Conservation (phyloP, 2,329 filamentous ascomycete genomes). For the Myriosclerotinia duriaeana region DNA sequence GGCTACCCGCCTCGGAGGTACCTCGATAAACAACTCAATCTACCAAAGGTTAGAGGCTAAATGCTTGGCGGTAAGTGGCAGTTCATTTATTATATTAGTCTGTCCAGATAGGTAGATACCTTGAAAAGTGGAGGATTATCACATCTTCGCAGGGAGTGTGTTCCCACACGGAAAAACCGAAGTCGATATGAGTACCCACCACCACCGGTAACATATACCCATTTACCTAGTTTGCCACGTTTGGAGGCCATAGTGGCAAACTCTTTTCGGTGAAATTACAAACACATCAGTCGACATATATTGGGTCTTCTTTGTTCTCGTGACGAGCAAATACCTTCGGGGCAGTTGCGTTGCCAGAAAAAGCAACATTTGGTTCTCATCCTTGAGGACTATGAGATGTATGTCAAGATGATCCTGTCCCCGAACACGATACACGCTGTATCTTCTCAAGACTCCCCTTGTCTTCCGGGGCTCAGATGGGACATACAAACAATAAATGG, state of each 20-base stretch:
- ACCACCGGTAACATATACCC: no score
- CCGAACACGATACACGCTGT: background rate
- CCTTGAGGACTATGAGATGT: background rate
- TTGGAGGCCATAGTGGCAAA: background rate
- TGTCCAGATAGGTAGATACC: background rate
- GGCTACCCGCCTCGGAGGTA: slow-evolving; percentile 6
- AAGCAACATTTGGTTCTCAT: background rate
- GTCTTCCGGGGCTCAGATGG: background rate
- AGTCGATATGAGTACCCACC: background rate
- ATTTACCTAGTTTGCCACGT: background rate
- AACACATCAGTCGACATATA: background rate
- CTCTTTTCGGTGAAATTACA: background rate
- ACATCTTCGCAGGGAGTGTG: background rate
- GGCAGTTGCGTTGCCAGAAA: background rate
- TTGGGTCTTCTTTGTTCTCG: slow-evolving; percentile 3
- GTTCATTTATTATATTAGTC: background rate
- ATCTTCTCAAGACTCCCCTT: background rate
- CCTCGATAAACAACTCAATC: background rate
- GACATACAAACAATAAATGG: background rate
- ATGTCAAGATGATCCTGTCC: background rate
- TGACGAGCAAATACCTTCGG: background rate
- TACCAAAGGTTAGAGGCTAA: slow-evolving; percentile 9
- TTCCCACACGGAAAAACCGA: background rate
- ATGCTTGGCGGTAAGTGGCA: slow-evolving; percentile 7
- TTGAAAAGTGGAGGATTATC: background rate